Evolutionary conservation across 257 asterid genomes (phyloP).

Genomic region (Nicotiana noctiflora): DNA sequence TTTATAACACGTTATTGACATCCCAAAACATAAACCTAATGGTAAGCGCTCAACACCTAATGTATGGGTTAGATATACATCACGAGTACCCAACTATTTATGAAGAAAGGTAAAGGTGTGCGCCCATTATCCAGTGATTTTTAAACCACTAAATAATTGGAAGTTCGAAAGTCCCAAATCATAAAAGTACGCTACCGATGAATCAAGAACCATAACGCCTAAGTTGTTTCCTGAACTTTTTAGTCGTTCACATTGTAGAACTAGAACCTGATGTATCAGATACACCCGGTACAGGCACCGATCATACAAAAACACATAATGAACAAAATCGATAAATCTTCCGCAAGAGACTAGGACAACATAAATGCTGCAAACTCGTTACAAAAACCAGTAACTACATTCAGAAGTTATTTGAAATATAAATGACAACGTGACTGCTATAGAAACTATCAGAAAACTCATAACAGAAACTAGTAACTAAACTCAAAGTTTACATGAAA

Average conservation of each 20-base stretch:
- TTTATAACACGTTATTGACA: background rate
- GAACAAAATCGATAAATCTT: background rate
- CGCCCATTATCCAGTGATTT: too few relatives aligned
- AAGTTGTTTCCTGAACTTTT: background rate
- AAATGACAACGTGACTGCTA: background rate
- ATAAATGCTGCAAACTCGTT: background rate
- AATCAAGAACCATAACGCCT: background rate
- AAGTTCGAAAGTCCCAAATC: background rate
- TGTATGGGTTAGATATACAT: too few relatives aligned
- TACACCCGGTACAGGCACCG: background rate
- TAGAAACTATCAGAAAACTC: background rate
- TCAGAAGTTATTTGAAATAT: background rate
- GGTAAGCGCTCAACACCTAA: too few relatives aligned
- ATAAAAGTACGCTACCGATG: background rate
- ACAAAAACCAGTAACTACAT: background rate
- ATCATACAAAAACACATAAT: background rate
- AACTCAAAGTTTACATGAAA: background rate
- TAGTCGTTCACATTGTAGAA: background rate
- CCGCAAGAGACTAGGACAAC: background rate
- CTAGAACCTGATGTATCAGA: background rate
- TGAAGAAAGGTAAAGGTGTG: too few relatives aligned
- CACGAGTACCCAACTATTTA: too few relatives aligned
- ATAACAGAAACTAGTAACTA: background rate
- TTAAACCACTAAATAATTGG: background rate
- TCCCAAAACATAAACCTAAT: background rate